These are phyloP conservation scores for Nicotiana noctiflora DNA, from an alignment of 257 asterid species.

Conservation along the genomic window DNA sequence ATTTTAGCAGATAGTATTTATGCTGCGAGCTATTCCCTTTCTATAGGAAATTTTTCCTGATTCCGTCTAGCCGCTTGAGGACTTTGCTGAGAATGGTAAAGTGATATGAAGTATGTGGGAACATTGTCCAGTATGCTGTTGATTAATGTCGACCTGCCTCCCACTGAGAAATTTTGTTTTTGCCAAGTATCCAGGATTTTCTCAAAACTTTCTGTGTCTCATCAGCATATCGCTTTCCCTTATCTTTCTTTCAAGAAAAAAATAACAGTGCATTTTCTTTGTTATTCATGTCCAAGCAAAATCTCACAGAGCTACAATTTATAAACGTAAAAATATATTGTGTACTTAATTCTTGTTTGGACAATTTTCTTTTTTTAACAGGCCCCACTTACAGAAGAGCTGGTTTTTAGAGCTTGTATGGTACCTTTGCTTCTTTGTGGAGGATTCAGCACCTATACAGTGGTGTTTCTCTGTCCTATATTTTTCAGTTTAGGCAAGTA, in stretches of 20 bases:
- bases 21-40: too few relatives aligned
- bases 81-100: too few relatives aligned
- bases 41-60: too few relatives aligned
- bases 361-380: conserved; percentile 23
- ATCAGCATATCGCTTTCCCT: background rate
- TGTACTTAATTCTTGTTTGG: background rate
- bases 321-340: background rate
- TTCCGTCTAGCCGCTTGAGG: too few relatives aligned
- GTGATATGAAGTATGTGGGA: too few relatives aligned
- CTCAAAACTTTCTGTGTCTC: too few relatives aligned
- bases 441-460: conserved; percentile 60
- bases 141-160: too few relatives aligned
- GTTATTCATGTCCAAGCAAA: background rate
- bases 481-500: conserved; percentile 86
- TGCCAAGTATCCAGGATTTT: too few relatives aligned
- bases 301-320: background rate
- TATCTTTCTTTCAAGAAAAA: background rate
- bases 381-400: conserved; percentile 96
- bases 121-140: too few relatives aligned
- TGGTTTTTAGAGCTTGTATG: conserved; percentile 98
- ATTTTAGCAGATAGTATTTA: too few relatives aligned
- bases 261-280: background rate
- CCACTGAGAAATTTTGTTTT: too few relatives aligned
- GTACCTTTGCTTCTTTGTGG: conserved; percentile 86
- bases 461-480: conserved; percentile 70